Conservation (phyloP, 176 grass and related monocot species). For the Oryza glaberrima region DNA sequence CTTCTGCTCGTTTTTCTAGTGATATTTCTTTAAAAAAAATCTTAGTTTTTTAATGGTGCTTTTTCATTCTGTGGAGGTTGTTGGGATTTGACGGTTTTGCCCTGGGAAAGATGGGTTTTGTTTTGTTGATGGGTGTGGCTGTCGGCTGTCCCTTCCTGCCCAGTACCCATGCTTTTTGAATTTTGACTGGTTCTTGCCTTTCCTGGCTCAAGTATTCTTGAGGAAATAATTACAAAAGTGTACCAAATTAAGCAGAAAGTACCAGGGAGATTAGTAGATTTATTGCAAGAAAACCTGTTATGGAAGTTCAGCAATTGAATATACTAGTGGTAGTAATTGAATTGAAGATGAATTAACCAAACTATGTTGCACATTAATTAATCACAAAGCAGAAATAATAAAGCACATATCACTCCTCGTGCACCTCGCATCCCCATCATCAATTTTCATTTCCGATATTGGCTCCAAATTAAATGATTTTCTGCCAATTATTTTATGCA, state of each 20-base stretch:
- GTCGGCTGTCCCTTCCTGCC: not conserved
- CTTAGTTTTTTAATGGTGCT: not conserved
- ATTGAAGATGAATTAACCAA: not conserved
- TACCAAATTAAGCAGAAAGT: not conserved
- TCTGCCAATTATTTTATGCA: not conserved
- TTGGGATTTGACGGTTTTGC: slow-evolving; percentile 36
- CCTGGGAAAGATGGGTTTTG: slow-evolving; percentile 53
- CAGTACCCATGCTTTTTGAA: slow-evolving; percentile 2
- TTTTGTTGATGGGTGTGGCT: slow-evolving; percentile 3
- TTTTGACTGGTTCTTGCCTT: slow-evolving; percentile 6
- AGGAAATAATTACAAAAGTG: not conserved
- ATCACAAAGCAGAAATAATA: not conserved
- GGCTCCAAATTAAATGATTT: not conserved
- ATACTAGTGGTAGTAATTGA: not conserved
- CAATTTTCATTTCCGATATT: not conserved
- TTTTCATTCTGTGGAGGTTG: slow-evolving; percentile 1
- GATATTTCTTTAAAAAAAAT: slow-evolving; percentile 22
- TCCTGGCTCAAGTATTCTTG: not conserved
- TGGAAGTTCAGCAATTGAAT: not conserved
- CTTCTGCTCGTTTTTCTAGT: slow-evolving; percentile 30
- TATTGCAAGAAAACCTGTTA: not conserved
- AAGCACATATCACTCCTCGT: not conserved
- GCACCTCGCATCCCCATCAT: not conserved
- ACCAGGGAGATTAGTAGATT: not conserved
- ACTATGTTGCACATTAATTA: not conserved